phyloP scores from a whole-genome alignment of 73 alveolate genomes.

The Paramecium sonneborni region DNA sequence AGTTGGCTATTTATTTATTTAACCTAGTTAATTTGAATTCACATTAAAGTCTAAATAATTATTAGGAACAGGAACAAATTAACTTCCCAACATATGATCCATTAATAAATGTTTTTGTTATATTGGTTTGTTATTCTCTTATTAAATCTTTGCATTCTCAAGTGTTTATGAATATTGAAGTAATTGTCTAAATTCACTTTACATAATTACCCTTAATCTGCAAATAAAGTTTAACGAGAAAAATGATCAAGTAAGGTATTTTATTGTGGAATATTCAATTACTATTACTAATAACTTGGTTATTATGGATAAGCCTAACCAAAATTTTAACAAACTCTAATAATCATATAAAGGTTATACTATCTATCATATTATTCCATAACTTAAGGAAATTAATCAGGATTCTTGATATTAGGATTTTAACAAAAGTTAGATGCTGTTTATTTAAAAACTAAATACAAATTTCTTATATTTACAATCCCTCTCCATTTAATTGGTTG shows the following conservation, averaged over 20 bases:
- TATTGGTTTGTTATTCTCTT: background rate
- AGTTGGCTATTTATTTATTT: background rate
- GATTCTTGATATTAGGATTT: background rate
- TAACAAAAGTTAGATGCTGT: background rate
- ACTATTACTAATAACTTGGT: background rate
- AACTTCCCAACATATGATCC: background rate
- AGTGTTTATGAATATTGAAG: background rate
- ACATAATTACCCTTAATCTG: background rate
- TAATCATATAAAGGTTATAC: background rate
- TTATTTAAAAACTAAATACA: background rate
- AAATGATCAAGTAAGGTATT: background rate
- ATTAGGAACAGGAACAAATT: conserved; percentile 4
- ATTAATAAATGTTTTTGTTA: background rate
- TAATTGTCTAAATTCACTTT: background rate
- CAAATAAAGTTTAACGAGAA: background rate
- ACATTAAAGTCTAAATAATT: conserved; percentile 29
- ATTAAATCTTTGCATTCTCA: background rate
- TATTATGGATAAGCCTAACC: background rate
- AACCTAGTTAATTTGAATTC: background rate
- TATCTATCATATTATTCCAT: background rate
- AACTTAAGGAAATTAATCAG: background rate
- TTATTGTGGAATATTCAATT: background rate
- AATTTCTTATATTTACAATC: conserved; percentile 9
- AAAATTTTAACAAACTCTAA: background rate
- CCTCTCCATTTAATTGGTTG: background rate